These are phyloP conservation scores for Xerocomus brunneocitrinus DNA, from an alignment of 768 basidiomycete genomes.

Conservation along the genomic window DNA sequence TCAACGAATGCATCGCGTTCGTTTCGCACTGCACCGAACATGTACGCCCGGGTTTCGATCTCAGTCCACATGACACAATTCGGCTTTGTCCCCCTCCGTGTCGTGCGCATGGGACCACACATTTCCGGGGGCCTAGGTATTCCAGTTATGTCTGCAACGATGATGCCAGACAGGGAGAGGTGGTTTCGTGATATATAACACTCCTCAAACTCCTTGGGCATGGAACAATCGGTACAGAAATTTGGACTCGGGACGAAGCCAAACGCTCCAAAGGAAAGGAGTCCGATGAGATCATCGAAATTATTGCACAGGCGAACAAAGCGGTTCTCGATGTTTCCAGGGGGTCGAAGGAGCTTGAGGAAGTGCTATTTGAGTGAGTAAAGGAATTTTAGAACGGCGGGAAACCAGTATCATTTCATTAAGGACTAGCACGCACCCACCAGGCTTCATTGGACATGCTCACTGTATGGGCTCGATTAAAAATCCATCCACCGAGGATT, in stretches of 20 bases:
- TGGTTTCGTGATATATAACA: conserved; percentile 10
- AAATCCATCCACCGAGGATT: conserved; percentile 32
- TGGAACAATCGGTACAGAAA: conserved; percentile 12
- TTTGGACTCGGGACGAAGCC: conserved; percentile 15
- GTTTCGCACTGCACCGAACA: conserved; percentile 31
- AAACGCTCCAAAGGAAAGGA: conserved; percentile 25
- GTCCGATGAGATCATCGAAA: conserved; percentile 29
- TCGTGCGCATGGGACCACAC: conserved; percentile 3
- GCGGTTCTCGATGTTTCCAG: conserved; percentile 25
- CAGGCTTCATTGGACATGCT: conserved; percentile 29
- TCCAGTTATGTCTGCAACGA: conserved; percentile 19
- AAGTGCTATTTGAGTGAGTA: background rate
- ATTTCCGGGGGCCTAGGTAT: background rate
- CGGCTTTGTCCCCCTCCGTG: conserved; percentile 5
- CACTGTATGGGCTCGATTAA: conserved; percentile 17
- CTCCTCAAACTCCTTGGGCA: background rate
- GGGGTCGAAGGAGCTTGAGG: conserved; percentile 6
- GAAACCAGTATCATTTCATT: background rate
- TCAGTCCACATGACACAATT: conserved; percentile 24
- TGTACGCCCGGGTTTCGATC: conserved; percentile 18
- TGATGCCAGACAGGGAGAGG: conserved; percentile 19
- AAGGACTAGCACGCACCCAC: conserved; percentile 23
- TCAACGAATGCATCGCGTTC: conserved; percentile 24
- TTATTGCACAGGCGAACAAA: conserved; percentile 29
- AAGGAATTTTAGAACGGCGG: background rate